Evolutionary conservation across 2,329 filamentous ascomycete genomes (phyloP), one percentile per base, ranked within the genome.

Genomic region (Fusarium sp.): DNA sequence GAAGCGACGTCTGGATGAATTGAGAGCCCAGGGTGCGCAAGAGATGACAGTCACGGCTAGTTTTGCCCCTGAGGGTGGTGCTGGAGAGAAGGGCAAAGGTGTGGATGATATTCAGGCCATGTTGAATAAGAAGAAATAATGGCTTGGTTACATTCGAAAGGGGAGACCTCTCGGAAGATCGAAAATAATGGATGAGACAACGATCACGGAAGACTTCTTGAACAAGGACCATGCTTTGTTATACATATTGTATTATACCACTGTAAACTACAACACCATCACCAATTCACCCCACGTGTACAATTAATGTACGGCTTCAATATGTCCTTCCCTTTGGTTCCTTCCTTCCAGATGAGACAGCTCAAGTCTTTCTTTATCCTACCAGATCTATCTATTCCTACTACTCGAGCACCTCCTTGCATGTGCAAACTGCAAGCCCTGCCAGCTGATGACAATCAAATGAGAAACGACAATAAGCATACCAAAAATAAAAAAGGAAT

Each of bases 1-100:
- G 81, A 91, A 92, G 76, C 85, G 90, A 81, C 91, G 93, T 25
- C 83, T 97, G 70, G 90, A 91, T 74, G 88, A 89, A 77, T 87
- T 97, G 74, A 86, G 91, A 77, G 86, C 85, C 48, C 91, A 95
- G 79, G 91, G 92, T 68, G 93, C 91, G 14, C 84, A 86, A 69
- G 85, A 87, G 79, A 85, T 93, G 78, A 79, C 80, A 16, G 80
- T 82, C 9, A 77, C 76, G 41, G 76, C 79, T 3, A 76, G 73
- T 31, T 83, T 83, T 70, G 78, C 78, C 26, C 75, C 78, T 0
- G 78, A 77, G 50, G 78, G 77, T 4, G 77, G 74, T 11, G 76
- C 63, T 2, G 74, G 54, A 7, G 75, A 71, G 58, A 78, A 75
- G 67, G 75, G 76, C 21, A 77, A 75, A 49, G 74, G 78, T 10